Evolutionary conservation across 176 grass and related monocot genomes (phyloP).

Genomic region (Saccharum spontaneum): DNA sequence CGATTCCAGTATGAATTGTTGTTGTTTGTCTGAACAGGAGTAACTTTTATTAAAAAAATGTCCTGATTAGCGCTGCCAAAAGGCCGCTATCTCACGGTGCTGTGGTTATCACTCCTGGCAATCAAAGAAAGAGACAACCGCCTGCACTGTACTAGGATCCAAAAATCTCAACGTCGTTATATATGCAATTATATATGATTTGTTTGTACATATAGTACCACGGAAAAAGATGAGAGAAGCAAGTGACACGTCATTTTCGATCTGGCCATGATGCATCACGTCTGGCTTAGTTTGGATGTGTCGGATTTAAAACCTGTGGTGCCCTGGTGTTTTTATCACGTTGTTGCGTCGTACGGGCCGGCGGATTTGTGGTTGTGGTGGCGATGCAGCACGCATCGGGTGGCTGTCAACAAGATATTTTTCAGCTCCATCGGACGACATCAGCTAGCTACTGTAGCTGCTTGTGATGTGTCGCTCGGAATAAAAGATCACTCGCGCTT

Average conservation of each 20-base stretch:
- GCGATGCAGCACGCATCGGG: not conserved
- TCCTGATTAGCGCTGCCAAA: not conserved
- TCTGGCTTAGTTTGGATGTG: not conserved
- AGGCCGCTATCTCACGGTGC: not conserved
- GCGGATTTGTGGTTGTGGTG: not conserved
- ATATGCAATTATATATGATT: too few relatives aligned
- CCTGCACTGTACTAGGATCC: not conserved
- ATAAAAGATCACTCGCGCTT: not conserved
- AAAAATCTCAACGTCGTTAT: not conserved
- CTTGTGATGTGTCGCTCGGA: not conserved
- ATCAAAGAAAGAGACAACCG: not conserved
- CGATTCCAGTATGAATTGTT: too few relatives aligned
- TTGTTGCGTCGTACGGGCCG: not conserved
- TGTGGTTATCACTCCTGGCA: not conserved
- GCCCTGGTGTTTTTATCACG: not conserved
- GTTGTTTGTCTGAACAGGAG: not conserved
- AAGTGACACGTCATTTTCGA: not conserved
- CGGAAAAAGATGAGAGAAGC: not conserved
- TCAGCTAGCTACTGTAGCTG: not conserved
- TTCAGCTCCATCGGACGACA: not conserved
- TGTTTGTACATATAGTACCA: not conserved
- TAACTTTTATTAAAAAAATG: not conserved
- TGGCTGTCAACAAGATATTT: not conserved
- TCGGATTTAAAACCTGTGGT: not conserved
- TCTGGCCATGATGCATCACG: not conserved